phyloP scores from a whole-genome alignment of 352 stramenopile species.

The Phytopythium aichiense region DNA sequence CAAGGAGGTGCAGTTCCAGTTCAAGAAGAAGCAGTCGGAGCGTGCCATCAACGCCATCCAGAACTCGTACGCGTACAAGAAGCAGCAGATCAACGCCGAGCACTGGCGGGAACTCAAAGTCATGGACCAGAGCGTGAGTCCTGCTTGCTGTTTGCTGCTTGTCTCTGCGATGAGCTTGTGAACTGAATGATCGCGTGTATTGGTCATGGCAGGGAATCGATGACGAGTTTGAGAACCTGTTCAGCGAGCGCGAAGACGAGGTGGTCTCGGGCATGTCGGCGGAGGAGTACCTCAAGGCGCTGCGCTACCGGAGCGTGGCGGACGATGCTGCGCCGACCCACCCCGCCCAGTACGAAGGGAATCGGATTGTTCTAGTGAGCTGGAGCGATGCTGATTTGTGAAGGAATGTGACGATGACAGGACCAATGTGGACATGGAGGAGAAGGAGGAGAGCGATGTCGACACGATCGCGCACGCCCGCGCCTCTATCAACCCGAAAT shows the following conservation, averaged over 20 bases:
- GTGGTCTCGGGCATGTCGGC: slow-evolving; percentile 64
- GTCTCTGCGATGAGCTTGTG: not conserved
- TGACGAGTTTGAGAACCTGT: slow-evolving; percentile 79
- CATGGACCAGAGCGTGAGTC: slow-evolving; percentile 60
- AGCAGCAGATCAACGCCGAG: slow-evolving; percentile 77
- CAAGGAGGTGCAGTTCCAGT: slow-evolving; percentile 86
- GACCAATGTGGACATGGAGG: slow-evolving; percentile 25
- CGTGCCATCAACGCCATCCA: slow-evolving; percentile 72
- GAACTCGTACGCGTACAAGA: slow-evolving; percentile 83
- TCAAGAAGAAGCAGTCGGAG: slow-evolving; percentile 86
- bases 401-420: slow-evolving; percentile 11
- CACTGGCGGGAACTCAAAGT: slow-evolving; percentile 75
- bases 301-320: slow-evolving; percentile 57
- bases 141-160: not conserved
- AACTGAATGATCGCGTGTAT: not conserved
- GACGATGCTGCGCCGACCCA: slow-evolving; percentile 23
- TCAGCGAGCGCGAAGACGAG: slow-evolving; percentile 78
- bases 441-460: slow-evolving; percentile 36
- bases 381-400: not conserved
- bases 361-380: not conserved
- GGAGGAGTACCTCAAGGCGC: slow-evolving; percentile 65
- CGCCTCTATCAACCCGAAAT: not conserved
- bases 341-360: slow-evolving; percentile 14
- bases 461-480: not conserved
- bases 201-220: slow-evolving; percentile 20